Conservation (phyloP, 257 asterid genomes). For the Eucommia ulmoides region DNA sequence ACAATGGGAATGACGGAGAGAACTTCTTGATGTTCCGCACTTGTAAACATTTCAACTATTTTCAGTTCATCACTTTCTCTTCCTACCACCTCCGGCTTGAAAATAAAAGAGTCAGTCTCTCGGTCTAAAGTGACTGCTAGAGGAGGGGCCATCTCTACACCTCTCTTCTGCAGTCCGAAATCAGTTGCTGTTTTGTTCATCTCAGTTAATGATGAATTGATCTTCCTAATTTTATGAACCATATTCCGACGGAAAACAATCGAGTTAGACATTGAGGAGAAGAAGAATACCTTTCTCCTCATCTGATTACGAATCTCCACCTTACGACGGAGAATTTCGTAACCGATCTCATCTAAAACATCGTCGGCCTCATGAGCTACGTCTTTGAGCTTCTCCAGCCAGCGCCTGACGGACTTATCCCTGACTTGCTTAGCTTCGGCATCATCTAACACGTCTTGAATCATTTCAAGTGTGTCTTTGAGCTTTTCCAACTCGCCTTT, state of each 20-base stretch:
- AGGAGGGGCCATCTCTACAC: neutral
- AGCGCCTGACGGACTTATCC: neutral
- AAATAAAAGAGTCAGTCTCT: neutral
- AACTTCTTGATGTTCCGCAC: neutral
- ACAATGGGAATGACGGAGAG: conserved; percentile 4
- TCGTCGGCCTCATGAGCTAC: neutral
- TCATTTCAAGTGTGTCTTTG: too few relatives aligned
- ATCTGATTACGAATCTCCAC: neutral
- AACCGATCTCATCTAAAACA: neutral
- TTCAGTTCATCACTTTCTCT: conserved; percentile 1
- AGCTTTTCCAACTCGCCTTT: too few relatives aligned
- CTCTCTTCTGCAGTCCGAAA: neutral
- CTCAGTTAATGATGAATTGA: neutral
- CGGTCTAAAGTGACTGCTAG: neutral
- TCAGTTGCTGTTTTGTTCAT: neutral
- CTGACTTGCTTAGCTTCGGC: too few relatives aligned
- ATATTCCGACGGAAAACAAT: neutral
- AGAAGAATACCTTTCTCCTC: neutral
- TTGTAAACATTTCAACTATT: neutral
- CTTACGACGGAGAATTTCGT: neutral
- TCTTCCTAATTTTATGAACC: neutral
- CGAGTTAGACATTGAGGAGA: neutral
- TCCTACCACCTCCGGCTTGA: conserved; percentile 2
- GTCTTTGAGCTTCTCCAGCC: neutral
- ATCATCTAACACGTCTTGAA: too few relatives aligned